Evolutionary conservation across 495 filamentous ascomycete genomes (phyloP), one percentile per base, ranked within the genome.

Genomic region (Aspergillus sparsus): DNA sequence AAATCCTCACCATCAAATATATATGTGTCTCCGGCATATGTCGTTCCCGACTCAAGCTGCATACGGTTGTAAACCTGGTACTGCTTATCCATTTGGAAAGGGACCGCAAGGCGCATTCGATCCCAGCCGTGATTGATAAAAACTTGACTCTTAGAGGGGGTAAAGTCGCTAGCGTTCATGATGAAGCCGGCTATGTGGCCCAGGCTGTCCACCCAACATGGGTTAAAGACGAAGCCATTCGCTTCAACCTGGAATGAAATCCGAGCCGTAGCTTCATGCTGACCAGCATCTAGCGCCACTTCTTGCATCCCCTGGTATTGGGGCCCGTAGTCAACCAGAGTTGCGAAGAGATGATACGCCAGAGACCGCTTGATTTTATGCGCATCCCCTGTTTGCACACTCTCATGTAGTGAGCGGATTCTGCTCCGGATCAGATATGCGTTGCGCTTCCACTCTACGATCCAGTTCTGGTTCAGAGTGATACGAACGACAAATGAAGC

Each of bases 51-150:
- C 59, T 68, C 72, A 2, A 71, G 60, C 74, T 80, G 75, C 71
- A 87, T 92, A 51, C 82, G 82, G 58, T 89, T 83, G 72, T 91
- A 89, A 5, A 83, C 84, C 50, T 80, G 77, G 65, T 91, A 93
- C 3, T 82, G 83, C 74, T 89, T 87, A 11, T 74, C 76, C 0
- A 79, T 74, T 34, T 76, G 70, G 7, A 92, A 79, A 27, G 80
- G 76, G 63, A 87, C 84, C 47, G 84, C 80, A 58, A 90, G 82
- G 16, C 83, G 80, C 74, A 92, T 81, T 0, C 82, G 85, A 59
- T 88, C 83, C 86, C 89, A 60, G 31, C 89, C 88, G 66, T 93
- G 90, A 39, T 86, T 89, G 58, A 92, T 84, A 66, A 84, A 93
- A 18, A 90, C 87, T 51, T 85, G 77, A 56, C 87, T 83, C 59